Percentiles rank a stretch among this genome's conserved stretches.
Conservation (phyloP, 148 eudicot species). For the Heliamphora exappendiculata region DNA sequence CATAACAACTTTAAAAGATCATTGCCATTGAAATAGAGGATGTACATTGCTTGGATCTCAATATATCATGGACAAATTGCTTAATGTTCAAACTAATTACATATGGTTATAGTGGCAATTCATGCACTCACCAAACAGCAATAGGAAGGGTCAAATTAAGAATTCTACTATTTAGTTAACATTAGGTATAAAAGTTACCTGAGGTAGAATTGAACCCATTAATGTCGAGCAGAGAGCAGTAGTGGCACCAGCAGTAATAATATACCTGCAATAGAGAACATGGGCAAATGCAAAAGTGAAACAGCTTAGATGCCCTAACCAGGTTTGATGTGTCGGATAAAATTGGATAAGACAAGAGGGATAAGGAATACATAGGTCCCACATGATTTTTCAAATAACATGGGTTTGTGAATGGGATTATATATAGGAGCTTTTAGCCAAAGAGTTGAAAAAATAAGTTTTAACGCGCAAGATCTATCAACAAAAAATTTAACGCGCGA, state of each 20-base stretch:
- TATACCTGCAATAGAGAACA: conserved; percentile 43
- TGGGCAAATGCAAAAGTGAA: conserved; percentile 12
- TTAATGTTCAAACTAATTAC: not conserved
- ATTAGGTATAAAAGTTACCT: conserved; percentile 32
- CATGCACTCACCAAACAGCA: not conserved
- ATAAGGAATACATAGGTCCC: no score
- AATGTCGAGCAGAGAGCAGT: conserved; percentile 87
- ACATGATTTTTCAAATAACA: no score
- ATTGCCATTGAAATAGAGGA: not conserved
- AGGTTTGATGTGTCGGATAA: no score
- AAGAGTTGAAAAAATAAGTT: no score
- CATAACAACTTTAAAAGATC: not conserved
- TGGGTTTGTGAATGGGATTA: no score
- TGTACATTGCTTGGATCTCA: not conserved
- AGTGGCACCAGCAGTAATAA: conserved; percentile 78
- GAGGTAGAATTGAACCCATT: conserved; percentile 93
- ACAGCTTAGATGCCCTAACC: not conserved
- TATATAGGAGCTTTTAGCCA: no score
- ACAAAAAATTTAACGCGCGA: no score
- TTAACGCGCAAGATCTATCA: no score
- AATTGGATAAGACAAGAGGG: no score
- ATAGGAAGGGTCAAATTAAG: not conserved
- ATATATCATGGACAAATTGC: not conserved
- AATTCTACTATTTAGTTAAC: not conserved
- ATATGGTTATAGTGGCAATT: not conserved